Base-by-base conservation (phyloP, 2,329 filamentous ascomycete genomes). In the Pleochaeta shiraiana region DNA sequence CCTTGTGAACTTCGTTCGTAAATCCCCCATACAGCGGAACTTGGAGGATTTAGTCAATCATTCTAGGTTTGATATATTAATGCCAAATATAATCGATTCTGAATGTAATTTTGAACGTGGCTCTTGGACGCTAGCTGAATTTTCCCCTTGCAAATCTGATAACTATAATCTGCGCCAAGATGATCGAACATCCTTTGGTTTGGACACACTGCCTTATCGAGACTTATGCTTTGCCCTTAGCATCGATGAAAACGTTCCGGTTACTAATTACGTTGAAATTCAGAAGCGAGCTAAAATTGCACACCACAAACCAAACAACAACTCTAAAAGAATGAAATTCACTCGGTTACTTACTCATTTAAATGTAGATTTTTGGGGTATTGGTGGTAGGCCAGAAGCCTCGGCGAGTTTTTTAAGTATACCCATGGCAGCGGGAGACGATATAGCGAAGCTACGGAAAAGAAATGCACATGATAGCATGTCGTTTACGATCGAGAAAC, bases 401-500 rank as follows among this genome's bases (percentile, higher is more conserved):
- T 69, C 67, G 34, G 43, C 64, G 9, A 61, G 64, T 12, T 64
- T 64, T 24, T 67, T 71, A 37, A 67, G 65, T 4, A 67, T 70
- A 21, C 64, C 70, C 43, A 53, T 71, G 6, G 65, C 64, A n/a
- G 59, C 61, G 24, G 65, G 57, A 21, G 65, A 66, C 63, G 68
- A 60, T 12, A 67, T 68, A 19, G 67, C 68, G 7, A 66, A 69
- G 21, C 64, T 66, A 33, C 65, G 67, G 11, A 64, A 67, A 24
- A 24, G 74, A 70, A 67, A 74, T 73, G 55, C 68, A 69, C 70
- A 69, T 68, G 65, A 43, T 70, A 66, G 68, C 24, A 71, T 75
- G 59, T 72, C 75, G 0, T 69, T 75, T 3, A 74, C 77, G 61
- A 75, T 76, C 69, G 76, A 78, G 65, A 75, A 74, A 39, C 76